phyloP scores from a whole-genome alignment of 257 asterid species.

The Solanum clarkiae region DNA sequence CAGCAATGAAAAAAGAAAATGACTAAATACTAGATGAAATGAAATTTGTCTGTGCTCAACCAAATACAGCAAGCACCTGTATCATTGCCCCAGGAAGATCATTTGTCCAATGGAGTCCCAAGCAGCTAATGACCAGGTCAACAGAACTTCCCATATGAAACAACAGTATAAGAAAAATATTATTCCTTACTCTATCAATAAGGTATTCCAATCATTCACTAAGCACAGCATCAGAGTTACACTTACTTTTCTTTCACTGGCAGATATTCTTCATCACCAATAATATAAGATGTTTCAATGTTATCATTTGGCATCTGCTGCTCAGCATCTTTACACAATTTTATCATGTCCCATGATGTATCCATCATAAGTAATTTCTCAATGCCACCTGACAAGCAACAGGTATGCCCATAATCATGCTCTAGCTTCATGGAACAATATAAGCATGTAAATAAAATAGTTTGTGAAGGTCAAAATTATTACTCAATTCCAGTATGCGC shows the following conservation, averaged over 20 bases:
- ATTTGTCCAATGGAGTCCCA: constrained; percentile 99
- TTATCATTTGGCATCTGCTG: constrained; percentile 31
- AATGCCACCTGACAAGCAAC: constrained; percentile 57
- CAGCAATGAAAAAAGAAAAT: background rate
- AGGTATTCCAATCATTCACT: background rate
- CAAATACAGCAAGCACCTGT: constrained; percentile 45
- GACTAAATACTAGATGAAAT: background rate
- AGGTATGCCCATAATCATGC: background rate
- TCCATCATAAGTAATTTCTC: constrained; percentile 87
- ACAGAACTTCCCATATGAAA: constrained; percentile 39
- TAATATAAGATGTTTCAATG: constrained; percentile 64
- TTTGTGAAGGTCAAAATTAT: background rate
- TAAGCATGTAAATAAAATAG: background rate
- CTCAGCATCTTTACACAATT: constrained; percentile 55
- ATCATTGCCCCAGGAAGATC: constrained; percentile 99
- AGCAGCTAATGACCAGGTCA: constrained; percentile 76
- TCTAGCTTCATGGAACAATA: background rate
- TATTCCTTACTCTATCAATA: background rate
- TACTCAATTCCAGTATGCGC: background rate
- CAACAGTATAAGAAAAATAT: background rate
- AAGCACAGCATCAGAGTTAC: background rate
- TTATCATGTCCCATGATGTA: constrained; percentile 74
- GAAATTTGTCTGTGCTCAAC: background rate
- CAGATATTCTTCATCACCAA: constrained; percentile 87
- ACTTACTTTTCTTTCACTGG: constrained; percentile 70